phyloP scores from a whole-genome alignment of 805 yeast species.

The Yarrowia sp. region DNA sequence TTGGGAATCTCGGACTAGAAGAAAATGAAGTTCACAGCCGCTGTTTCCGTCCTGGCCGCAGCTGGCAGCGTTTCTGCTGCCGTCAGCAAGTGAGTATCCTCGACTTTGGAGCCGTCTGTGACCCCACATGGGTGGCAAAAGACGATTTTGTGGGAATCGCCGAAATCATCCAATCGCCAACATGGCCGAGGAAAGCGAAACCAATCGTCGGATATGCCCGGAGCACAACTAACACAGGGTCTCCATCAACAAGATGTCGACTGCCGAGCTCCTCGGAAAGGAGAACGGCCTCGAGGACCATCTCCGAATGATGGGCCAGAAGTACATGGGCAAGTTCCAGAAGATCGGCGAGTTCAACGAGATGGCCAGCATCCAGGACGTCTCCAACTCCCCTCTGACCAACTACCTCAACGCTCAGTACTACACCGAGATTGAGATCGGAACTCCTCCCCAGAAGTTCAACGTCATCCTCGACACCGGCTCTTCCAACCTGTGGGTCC shows the following conservation, averaged over 20 bases:
- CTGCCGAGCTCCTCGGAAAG: constrained; percentile 55
- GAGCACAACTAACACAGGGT: constrained; percentile 44
- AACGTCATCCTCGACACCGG: constrained; percentile 97
- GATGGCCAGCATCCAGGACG: constrained; percentile 41
- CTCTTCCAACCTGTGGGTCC: constrained; percentile 96
- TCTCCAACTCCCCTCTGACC: constrained; percentile 79
- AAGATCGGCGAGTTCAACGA: constrained; percentile 24
- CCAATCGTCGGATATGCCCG: too few relatives aligned
- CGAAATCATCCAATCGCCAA: too few relatives aligned
- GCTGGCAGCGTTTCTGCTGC: constrained; percentile 34
- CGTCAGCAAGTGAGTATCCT: constrained; percentile 38
- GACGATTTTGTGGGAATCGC: too few relatives aligned
- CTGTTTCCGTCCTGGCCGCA: constrained; percentile 30
- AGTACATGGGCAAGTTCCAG: constrained; percentile 54
- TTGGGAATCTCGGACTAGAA: constrained; percentile 23
- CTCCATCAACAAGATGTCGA: constrained; percentile 57
- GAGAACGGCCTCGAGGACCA: constrained; percentile 42
- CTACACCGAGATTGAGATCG: constrained; percentile 84
- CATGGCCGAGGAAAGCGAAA: neutral
- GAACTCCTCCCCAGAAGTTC: constrained; percentile 91
- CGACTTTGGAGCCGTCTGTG: neutral
- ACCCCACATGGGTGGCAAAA: constrained; percentile 3
- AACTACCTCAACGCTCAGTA: constrained; percentile 96
- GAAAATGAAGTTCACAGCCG: constrained; percentile 32
- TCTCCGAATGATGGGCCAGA: constrained; percentile 56